Conservation (phyloP, 352 stramenopile species). For the Phytophthora vignae region DNA sequence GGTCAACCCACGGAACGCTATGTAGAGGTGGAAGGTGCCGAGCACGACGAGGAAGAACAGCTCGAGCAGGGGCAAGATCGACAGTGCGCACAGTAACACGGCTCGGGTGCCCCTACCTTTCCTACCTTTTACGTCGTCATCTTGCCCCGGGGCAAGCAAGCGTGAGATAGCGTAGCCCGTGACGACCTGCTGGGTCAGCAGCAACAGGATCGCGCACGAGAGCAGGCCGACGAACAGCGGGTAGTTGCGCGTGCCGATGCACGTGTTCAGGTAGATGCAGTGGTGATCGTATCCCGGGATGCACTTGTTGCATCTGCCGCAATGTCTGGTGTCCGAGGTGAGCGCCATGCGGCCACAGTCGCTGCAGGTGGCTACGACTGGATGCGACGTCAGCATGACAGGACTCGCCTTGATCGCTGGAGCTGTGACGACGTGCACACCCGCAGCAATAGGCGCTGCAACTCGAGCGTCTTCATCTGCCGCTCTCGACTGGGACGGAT, state of each 20-base stretch:
- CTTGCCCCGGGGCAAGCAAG: slow-evolving; percentile 15
- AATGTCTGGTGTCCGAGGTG: slow-evolving; percentile 76
- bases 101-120: slow-evolving; percentile 19
- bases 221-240: slow-evolving; percentile 67
- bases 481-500: neutral
- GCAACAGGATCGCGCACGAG: slow-evolving; percentile 60
- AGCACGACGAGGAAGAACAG: slow-evolving; percentile 69
- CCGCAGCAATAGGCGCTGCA: slow-evolving; percentile 6
- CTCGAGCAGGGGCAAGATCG: slow-evolving; percentile 58
- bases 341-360: slow-evolving; percentile 34
- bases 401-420: neutral
- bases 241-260: slow-evolving; percentile 86
- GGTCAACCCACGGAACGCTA: slow-evolving; percentile 52
- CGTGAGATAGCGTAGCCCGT: slow-evolving; percentile 50
- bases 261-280: slow-evolving; percentile 96
- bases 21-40: slow-evolving; percentile 70
- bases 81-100: slow-evolving; percentile 41
- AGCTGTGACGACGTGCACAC: neutral
- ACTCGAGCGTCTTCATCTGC: slow-evolving; percentile 5
- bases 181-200: slow-evolving; percentile 64
- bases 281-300: slow-evolving; percentile 95
- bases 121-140: neutral
- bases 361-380: slow-evolving; percentile 41
- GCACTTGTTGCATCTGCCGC: slow-evolving; percentile 95
- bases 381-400: slow-evolving; percentile 18